A percentile compares a stretch with the other conserved stretches of the same genome.
phyloP scores from a whole-genome alignment of 1,284 basidiomycete species.

The Mycosarcoma maydis region DNA sequence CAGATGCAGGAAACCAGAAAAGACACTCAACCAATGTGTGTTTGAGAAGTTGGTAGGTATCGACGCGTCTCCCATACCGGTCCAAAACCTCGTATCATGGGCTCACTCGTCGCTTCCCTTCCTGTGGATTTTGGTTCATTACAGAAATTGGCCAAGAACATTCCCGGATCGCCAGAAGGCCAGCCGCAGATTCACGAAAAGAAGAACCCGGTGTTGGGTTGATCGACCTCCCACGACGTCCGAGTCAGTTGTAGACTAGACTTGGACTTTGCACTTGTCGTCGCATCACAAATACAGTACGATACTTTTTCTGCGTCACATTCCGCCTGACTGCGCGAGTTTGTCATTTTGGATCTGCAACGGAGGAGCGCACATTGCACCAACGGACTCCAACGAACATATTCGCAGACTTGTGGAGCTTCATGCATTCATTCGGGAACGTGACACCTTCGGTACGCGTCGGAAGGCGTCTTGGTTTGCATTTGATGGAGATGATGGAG shows the following conservation, averaged over 20 bases:
- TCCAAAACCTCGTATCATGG: too few species aligned
- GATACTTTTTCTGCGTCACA: too few species aligned
- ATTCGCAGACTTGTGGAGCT: too few species aligned
- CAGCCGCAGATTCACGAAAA: conserved; percentile 90
- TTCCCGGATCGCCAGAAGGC: conserved; percentile 88
- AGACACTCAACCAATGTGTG: conserved; percentile 90
- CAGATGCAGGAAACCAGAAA: conserved; percentile 88
- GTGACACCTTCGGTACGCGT: too few species aligned
- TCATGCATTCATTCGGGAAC: too few species aligned
- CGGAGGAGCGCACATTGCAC: too few species aligned
- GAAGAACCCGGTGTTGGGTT: conserved; percentile 77
- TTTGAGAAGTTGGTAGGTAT: conserved; percentile 82
- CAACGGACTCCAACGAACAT: too few species aligned
- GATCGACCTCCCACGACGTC: neutral
- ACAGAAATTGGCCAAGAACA: conserved; percentile 89
- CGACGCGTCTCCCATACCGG: too few species aligned
- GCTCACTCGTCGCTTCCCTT: conserved; percentile 5
- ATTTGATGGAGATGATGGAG: too few species aligned
- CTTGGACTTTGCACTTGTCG: conserved; percentile 6
- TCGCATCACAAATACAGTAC: neutral
- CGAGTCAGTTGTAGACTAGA: conserved; percentile 10
- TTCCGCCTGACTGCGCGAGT: too few species aligned
- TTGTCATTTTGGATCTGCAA: too few species aligned
- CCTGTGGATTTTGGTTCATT: conserved; percentile 60
- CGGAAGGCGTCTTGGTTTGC: too few species aligned